Base-by-base conservation (phyloP, 2,329 filamentous ascomycete species). In the Endoconidiophora polonica region DNA sequence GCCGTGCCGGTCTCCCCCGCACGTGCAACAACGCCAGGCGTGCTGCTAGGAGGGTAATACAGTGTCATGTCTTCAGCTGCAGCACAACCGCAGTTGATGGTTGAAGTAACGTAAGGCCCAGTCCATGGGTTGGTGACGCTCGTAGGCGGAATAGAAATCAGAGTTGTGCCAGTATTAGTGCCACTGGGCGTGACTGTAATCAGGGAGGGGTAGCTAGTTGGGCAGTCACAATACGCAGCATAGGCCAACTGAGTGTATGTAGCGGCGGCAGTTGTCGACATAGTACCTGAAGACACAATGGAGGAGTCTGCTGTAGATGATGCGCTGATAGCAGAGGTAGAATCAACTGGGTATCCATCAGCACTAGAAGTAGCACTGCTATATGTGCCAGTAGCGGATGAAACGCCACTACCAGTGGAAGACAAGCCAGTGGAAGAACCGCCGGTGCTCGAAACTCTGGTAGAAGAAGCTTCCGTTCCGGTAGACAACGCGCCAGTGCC, bases 1-100 rank as follows among this genome's bases (percentile, higher is more conserved):
- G 41, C 46, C 12, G 46, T 52, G 37, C 50, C 50, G 23, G 50
- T 52, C 14, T 40, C 29, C 7, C 41, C 18, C 46, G 44, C 29
- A 20, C 41, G 9, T 18, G 46, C 46, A 38, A 44, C 38, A 23
- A 48, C 33, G 2, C 10, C 46, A 23, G 36, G 46, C 2, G 41
- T 43, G 24, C 46, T 49, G 16, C 50, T 46, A 1, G 50, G 50
- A 42, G 50, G 50, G 46, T 49, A 52, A 23, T 49, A 52, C 10
- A 52, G 22, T 2, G 50, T 52, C 46, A 52, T 44, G 3, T 23
- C 26, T 1, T 52, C 46, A 12, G 46, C 20, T 14, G 37, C 46
- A 24, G 22, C 49, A 6, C 44, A 46, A 16, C 46, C 50, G 26
- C 50, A 52, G 41, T 52, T 20, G 0, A 52, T 14, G 10, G 42